Base-by-base conservation (phyloP, 2,329 filamentous ascomycete species). In the Xylariaceae sp. region DNA sequence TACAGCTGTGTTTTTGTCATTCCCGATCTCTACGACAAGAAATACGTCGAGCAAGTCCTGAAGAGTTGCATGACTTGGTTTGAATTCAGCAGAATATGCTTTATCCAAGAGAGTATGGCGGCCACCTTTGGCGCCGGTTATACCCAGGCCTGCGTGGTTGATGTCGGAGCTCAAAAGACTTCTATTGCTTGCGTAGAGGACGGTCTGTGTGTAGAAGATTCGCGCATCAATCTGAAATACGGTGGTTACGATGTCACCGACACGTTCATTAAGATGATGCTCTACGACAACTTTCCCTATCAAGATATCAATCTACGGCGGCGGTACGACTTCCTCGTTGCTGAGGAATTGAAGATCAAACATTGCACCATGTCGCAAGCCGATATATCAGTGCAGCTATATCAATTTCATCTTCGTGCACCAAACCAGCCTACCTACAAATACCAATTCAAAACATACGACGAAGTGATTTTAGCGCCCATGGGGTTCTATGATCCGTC, bases 1-100 rank as follows among this genome's bases (percentile, higher is more conserved):
- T 97, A 96, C 72, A 94, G 89, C 65, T 96, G 91, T 64, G 91
- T 96, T n/a, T 90, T 97, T 66, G 86, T 99, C 60, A 95, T 99
- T 46, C 94, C 94, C 0, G 94, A 99, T 69, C 78, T 99, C 7
- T 99, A 97, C 73, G 94, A 99, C 73, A 95, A 95, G 70, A 84
- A 83, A 49, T 95, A 96, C 61, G 89, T 97, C 19, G 89, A 90
- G 48, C 85, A 88, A 67, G 76, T 95, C 7, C 77, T 99, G 42
- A 86, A 91, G 53, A 89, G 94, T 56, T 84, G 92, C 64, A 87
- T 97, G 76, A 86, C 83, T 47, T 91, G 92, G 73, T 94, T 96
- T 67, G 87, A 91, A 54, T 96, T 99, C 68, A 87, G 83, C 60
- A 85, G 87, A 53, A 85, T 96, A 47, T 95, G 89, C 69, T 95